A percentile compares a stretch with the other conserved stretches of the same genome.
Conservation (phyloP, 208 protist genomes). For the Crithidia bombi region DNA sequence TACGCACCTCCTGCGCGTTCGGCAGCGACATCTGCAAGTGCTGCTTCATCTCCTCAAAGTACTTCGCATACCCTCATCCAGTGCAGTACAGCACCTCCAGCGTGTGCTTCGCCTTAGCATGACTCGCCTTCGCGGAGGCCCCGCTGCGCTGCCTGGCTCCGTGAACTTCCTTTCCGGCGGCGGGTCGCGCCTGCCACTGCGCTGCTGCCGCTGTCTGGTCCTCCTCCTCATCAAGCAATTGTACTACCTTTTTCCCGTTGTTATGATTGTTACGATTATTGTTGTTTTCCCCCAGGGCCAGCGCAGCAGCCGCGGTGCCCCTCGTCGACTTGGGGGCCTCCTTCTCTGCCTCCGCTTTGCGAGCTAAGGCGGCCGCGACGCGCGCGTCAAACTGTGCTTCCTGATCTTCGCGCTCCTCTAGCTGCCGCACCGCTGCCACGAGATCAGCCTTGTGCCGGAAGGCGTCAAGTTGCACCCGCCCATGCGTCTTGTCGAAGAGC, state of each 20-base stretch:
- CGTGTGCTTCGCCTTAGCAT: slow-evolving; percentile 18
- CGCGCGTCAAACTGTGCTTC: slow-evolving; percentile 33
- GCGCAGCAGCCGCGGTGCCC: not conserved
- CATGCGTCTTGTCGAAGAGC: slow-evolving; percentile 51
- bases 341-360: slow-evolving; percentile 23
- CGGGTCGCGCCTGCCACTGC: not conserved
- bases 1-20: slow-evolving; percentile 45
- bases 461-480: slow-evolving; percentile 17
- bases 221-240: slow-evolving; percentile 22
- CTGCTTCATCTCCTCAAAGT: slow-evolving; percentile 69
- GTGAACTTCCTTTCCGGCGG: not conserved
- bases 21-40: slow-evolving; percentile 39
- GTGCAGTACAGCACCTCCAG: slow-evolving; percentile 69
- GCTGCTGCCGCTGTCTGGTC: not conserved
- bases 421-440: slow-evolving; percentile 39
- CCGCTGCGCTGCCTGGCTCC: not conserved
- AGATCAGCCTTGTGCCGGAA: slow-evolving; percentile 43
- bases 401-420: slow-evolving; percentile 45
- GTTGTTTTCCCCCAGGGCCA: slow-evolving; percentile 3
- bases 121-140: not conserved
- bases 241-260: slow-evolving; percentile 24
- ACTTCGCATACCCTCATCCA: slow-evolving; percentile 81
- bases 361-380: slow-evolving; percentile 30
- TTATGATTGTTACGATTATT: slow-evolving; percentile 29
- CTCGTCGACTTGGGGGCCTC: not conserved